Evolutionary conservation across 169 alveolate species (phyloP).

Genomic region (Eimeria praecox): DNA sequence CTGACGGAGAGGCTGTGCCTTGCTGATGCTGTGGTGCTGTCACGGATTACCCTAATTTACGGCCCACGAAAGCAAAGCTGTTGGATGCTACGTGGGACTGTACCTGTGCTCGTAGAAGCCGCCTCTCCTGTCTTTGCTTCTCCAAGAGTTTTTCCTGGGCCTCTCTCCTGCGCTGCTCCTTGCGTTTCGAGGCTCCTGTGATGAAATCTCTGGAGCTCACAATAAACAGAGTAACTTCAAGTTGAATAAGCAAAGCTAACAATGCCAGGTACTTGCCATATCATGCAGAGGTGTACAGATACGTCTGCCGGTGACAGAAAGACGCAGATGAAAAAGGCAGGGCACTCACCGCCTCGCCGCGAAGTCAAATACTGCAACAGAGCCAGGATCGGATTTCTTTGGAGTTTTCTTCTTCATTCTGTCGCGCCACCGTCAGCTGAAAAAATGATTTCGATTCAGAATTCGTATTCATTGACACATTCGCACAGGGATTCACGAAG

Average conservation of each 20-base stretch:
- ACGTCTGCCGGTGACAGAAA: neutral
- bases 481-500: neutral
- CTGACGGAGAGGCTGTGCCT: neutral
- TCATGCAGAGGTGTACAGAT: neutral
- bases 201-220: slow-evolving; percentile 54
- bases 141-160: slow-evolving; percentile 20
- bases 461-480: neutral
- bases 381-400: neutral
- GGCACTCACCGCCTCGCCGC: slow-evolving; percentile 55
- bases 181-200: slow-evolving; percentile 55
- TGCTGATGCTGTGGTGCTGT: neutral
- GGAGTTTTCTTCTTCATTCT: slow-evolving; percentile 17
- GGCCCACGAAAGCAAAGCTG: neutral
- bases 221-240: neutral
- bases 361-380: slow-evolving; percentile 26
- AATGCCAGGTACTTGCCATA: neutral
- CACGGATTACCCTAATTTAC: neutral
- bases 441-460: neutral
- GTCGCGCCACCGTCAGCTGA: neutral
- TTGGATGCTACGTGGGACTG: neutral
- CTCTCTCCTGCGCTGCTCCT: slow-evolving; percentile 58
- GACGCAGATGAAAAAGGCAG: neutral
- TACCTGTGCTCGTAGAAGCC: slow-evolving; percentile 59
- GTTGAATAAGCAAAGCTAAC: neutral
- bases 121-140: slow-evolving; percentile 59